A percentile compares a stretch with the other conserved stretches of the same genome.
These are phyloP conservation scores for Scheffersomyces titani DNA, from an alignment of 1,139 yeast species.

Conservation along the genomic window DNA sequence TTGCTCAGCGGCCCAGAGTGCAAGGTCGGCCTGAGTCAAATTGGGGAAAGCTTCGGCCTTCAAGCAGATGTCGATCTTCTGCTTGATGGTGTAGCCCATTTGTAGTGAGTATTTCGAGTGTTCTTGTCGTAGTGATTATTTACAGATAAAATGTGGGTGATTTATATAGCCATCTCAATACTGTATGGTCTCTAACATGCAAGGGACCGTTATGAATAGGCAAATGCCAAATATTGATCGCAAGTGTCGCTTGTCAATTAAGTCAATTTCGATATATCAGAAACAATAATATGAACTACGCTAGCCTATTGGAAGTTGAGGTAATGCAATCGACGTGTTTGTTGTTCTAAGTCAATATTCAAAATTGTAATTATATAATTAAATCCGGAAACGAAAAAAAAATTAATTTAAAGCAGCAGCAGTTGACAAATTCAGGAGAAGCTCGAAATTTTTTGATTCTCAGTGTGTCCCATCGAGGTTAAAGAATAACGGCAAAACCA, in stretches of 20 bases:
- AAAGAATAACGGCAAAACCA: not conserved
- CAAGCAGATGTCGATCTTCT: slow-evolving; percentile 65
- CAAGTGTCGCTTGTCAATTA: not conserved
- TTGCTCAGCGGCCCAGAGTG: slow-evolving; percentile 61
- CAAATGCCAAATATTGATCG: not conserved
- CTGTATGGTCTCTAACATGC: not conserved
- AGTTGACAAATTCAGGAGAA: not conserved
- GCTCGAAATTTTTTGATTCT: not conserved
- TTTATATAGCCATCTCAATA: not conserved
- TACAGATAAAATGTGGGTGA: not conserved
- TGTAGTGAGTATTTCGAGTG: not conserved
- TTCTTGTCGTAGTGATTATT: not conserved
- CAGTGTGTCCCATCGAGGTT: not conserved
- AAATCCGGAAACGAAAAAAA: not conserved
- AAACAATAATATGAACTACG: not conserved
- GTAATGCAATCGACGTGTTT: not conserved
- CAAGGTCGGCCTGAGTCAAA: slow-evolving; percentile 70
- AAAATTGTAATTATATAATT: not conserved
- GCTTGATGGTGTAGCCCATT: slow-evolving; percentile 64
- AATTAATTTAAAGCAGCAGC: too few species aligned
- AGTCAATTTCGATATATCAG: not conserved
- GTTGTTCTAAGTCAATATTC: not conserved
- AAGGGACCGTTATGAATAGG: not conserved
- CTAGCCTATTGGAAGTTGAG: not conserved
- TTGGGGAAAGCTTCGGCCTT: slow-evolving; percentile 66